Base-by-base conservation (phyloP, 345 rosid species). In the Iberis pinnata region DNA sequence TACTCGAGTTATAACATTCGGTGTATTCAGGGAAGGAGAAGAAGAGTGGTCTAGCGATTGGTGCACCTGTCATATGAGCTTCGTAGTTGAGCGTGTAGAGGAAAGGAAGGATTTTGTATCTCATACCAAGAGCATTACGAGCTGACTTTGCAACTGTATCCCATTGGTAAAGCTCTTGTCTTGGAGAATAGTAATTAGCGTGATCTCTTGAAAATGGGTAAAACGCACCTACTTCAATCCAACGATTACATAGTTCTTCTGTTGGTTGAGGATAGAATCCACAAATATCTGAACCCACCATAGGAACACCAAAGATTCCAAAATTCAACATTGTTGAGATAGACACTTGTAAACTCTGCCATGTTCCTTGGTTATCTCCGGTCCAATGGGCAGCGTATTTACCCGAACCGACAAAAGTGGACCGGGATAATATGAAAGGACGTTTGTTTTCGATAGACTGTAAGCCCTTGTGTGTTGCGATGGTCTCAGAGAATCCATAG, bases 101-200 rank as follows among this genome's bases (percentile, higher is more conserved):
- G 74, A 70, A 81, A 37, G 97, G 90, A 41, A 92, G 84, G 61
- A 85, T 77, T 63, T 73, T 81, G 65, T 92, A 92, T 71, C 97
- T 77, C 95, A 92, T 71, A n/a, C 95, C 95, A 12, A 92, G 82
- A 45, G 98, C 97, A 70, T 83, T 92, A 72, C 89, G 79, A 53
- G 95, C 94, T 0, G 97, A 92, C 20, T 76, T 63, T 0, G 95
- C 83, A 4, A 88, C 97, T 0, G 89, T 78, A 2, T 70, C 72
- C 98, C 97, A 92, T 53, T 88, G 97, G 70, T 92, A 88, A 44
- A 92, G 95, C 81, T 92, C 95, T 68, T 92, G 94, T 53, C 97
- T 80, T 9, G 98, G 98, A 5, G 98, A 83, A 62, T 85, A 81
- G 73, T 38, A 88, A 50, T 88, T 86, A 1, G 98, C 95, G 16